Conservation (phyloP, 495 filamentous ascomycete genomes). For the Aspergillus asperescens region DNA sequence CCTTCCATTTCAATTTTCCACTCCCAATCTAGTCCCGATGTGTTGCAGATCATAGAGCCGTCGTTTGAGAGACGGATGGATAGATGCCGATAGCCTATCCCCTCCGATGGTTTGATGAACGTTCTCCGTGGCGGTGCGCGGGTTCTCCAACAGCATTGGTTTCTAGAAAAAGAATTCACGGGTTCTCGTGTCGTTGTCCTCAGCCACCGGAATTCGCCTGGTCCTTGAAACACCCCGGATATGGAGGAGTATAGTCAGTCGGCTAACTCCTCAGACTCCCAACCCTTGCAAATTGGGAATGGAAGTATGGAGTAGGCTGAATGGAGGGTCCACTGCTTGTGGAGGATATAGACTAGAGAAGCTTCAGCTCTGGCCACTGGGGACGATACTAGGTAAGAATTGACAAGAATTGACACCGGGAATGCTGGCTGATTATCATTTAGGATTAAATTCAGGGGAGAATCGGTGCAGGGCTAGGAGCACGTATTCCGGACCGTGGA, state of each 20-base stretch:
- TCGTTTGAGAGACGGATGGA: conserved; percentile 5
- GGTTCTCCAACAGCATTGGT: too few relatives aligned
- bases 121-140: background rate
- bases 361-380: too few relatives aligned
- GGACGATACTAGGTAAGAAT: too few relatives aligned
- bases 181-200: too few relatives aligned
- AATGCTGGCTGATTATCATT: too few relatives aligned
- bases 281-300: background rate
- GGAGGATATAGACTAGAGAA: background rate
- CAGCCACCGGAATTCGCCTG: background rate
- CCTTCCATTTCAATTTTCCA: conserved; percentile 1
- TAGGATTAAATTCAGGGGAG: too few relatives aligned
- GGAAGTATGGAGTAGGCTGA: background rate
- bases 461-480: too few relatives aligned
- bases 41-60: conserved; percentile 10
- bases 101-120: background rate
- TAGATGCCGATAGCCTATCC: background rate
- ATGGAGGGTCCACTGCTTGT: background rate
- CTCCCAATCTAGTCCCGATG: background rate
- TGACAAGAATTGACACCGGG: too few relatives aligned
- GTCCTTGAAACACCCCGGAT: too few relatives aligned
- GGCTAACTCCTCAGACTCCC: too few relatives aligned
- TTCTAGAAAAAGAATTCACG: background rate
- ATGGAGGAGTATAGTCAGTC: conserved; percentile 8
- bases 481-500: too few relatives aligned